Evolutionary conservation across 768 basidiomycete genomes (phyloP).

Genomic region (Boletellus ananiceps): DNA sequence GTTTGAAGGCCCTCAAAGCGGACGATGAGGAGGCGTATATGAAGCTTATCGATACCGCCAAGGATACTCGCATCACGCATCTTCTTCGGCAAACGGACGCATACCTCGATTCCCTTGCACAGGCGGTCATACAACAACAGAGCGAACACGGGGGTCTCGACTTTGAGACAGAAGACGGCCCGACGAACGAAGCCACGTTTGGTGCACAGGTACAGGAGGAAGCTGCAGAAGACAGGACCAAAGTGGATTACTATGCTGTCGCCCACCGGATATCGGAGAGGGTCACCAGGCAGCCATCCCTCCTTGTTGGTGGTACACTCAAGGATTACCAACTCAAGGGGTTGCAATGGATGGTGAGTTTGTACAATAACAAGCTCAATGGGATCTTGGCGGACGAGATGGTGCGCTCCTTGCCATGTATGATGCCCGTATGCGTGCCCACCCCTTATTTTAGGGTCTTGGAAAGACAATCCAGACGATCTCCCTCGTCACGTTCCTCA

Average conservation of each 20-base stretch:
- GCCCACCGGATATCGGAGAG: conserved; percentile 91
- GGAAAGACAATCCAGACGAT: conserved; percentile 96
- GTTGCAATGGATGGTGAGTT: conserved; percentile 96
- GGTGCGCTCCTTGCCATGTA: conserved; percentile 40
- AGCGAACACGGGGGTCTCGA: conserved; percentile 50
- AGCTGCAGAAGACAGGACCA: conserved; percentile 55
- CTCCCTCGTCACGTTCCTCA: conserved; percentile 91
- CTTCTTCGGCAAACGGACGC: conserved; percentile 89
- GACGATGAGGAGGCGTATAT: conserved; percentile 99
- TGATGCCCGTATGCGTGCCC: conserved; percentile 6
- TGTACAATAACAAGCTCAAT: conserved; percentile 94
- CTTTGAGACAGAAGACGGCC: conserved; percentile 65
- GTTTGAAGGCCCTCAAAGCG: conserved; percentile 93
- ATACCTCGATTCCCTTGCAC: conserved; percentile 92
- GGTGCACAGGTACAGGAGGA: conserved; percentile 75
- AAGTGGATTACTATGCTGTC: conserved; percentile 94
- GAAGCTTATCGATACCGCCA: conserved; percentile 97
- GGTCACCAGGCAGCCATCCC: conserved; percentile 62
- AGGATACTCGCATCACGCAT: conserved; percentile 98
- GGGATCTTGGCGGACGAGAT: conserved; percentile 95
- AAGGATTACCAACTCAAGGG: conserved; percentile 96
- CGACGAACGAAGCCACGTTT: conserved; percentile 83
- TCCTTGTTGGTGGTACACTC: conserved; percentile 82
- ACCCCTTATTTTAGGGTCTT: conserved; percentile 58
- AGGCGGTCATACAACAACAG: conserved; percentile 92